Base-by-base conservation (phyloP, 2,329 filamentous ascomycete species). In the Emmonsiellopsis sp. region DNA sequence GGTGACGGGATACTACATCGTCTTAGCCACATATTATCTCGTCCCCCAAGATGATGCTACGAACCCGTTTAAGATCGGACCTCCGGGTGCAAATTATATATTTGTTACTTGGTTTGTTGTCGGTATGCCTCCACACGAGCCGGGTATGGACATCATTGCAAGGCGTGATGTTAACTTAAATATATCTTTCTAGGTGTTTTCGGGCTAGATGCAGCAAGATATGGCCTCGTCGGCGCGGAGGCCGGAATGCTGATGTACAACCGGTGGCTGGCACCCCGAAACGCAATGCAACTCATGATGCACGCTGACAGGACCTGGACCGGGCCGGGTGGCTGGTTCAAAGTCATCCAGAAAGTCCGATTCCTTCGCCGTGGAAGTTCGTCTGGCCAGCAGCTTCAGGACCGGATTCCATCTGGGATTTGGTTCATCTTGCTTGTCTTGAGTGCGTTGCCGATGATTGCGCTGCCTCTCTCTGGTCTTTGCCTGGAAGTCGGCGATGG, bases 191-290 rank as follows among this genome's bases (percentile, higher is more conserved):
- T 30, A 50, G 37, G 47, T 15, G 5, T 50, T 31, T 50, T 50
- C 34, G 47, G 47, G n/a, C 13, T 48, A 32, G 37, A 48, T 30
- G 30, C 35, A 41, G 13, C 47, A 15, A 41, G 26, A 15, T 50
- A 50, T 42, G 47, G 47, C 13, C 47, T 50, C 10, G 26, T 41
- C 8, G 37, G 47, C 15, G 26, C 35, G 13, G 47, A 50, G 35
- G 47, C 47, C 15, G 47, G 34, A 50, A 50, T 50, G 15, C 16
- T 50, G 47, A 50, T 50, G 47, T 41, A 41, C 20, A 30, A 30
- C 37, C 47, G 10, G 40, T 31, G 31, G 6, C 35, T 50, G 16
- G 47, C 15, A 8, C 37, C 37, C 15, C 38, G 26, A 11, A 13
- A 50, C 15, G 47, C 35, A 5, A 34, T 50, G 13, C 47, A 50